These are phyloP conservation scores for Diaporthe citriasiana DNA, from an alignment of 2,329 filamentous ascomycete genomes.

Conservation along the genomic window DNA sequence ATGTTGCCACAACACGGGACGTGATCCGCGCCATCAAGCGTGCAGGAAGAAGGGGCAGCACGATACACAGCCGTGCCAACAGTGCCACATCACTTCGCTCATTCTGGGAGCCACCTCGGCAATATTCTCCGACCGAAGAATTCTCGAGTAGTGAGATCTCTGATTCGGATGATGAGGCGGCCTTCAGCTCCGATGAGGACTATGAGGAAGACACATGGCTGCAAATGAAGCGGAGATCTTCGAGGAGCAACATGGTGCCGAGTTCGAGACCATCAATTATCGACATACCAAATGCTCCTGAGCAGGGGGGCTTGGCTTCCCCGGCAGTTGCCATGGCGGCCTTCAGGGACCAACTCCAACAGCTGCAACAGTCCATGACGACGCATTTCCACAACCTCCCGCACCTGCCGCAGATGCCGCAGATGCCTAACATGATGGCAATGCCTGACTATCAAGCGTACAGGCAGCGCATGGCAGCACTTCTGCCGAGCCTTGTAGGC, in stretches of 20 bases:
- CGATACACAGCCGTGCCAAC: conserved; percentile 72
- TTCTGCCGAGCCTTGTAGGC: conserved; percentile 76
- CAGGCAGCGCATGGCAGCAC: conserved; percentile 76
- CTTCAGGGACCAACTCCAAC: conserved; percentile 81
- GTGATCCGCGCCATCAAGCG: conserved; percentile 75
- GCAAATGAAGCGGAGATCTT: conserved; percentile 53
- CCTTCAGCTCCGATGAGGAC: conserved; percentile 58
- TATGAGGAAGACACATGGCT: conserved; percentile 58
- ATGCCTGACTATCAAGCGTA: conserved; percentile 82
- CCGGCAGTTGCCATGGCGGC: conserved; percentile 76
- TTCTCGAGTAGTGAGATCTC: conserved; percentile 61
- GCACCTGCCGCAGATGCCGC: conserved; percentile 67
- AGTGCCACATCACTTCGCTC: conserved; percentile 78
- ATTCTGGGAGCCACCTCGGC: conserved; percentile 71
- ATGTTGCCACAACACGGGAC: conserved; percentile 76
- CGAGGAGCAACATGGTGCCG: conserved; percentile 43
- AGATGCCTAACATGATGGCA: conserved; percentile 75
- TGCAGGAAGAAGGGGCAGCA: conserved; percentile 73
- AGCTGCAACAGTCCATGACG: conserved; percentile 80
- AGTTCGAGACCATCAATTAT: conserved; percentile 45
- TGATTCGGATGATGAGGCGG: conserved; percentile 58
- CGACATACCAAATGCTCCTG: conserved; percentile 48
- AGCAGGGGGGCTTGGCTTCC: conserved; percentile 60
- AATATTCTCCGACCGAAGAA: conserved; percentile 56
- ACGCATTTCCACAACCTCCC: conserved; percentile 76